Evolutionary conservation across 441 rosid genomes (phyloP), one percentile per base, ranked within the genome.

Genomic region (Adansonia grandidieri): DNA sequence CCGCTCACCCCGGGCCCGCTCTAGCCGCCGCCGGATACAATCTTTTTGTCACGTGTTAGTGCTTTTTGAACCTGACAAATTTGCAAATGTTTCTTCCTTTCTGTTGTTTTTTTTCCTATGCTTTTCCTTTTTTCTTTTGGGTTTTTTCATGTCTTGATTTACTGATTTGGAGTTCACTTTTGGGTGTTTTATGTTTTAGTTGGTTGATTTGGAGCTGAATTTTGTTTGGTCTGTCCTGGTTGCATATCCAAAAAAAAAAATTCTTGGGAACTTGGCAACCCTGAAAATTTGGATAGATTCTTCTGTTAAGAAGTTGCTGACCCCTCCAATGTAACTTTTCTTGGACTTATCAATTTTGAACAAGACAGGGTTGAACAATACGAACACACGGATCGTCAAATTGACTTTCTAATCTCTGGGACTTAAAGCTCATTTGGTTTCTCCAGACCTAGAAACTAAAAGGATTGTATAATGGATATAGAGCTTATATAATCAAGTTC

Each of bases 11-110:
- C 77, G 76, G 40, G 71, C 74, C 76, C 19, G 73, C 72, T 70
- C 74, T 37, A 62, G 79, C 73, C 58, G 72, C 77, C 58, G 75
- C 82, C 19, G 82, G 71, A 8, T 73, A 83, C 78, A 84, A 53
- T 61, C 70, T 84, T 78, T 81, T 89, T 54, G 82, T 86, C 57
- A 62, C 91, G 53, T 86, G 99, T 95, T 77, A 88, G 92, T 85
- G 45, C 8, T 24, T 57, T 54, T 28, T 40, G 11, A 42, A 19
- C 17, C 19, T 24, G 40, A 47, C 22, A 19, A 7, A 7, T 70
- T 50, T 70, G 14, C 51, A 7, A 20, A 42, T 24, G 5, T 14
- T 66, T 17, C 6, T 20, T 5, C 37, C 0, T 24, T 54, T 50
- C 9, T 20, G 19, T 15, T 13, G 0, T 19, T 6, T 58, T 60